Evolutionary conservation across 208 protist genomes (phyloP), one percentile per base, ranked within the genome.

Genomic region (Phytomonas francai): DNA sequence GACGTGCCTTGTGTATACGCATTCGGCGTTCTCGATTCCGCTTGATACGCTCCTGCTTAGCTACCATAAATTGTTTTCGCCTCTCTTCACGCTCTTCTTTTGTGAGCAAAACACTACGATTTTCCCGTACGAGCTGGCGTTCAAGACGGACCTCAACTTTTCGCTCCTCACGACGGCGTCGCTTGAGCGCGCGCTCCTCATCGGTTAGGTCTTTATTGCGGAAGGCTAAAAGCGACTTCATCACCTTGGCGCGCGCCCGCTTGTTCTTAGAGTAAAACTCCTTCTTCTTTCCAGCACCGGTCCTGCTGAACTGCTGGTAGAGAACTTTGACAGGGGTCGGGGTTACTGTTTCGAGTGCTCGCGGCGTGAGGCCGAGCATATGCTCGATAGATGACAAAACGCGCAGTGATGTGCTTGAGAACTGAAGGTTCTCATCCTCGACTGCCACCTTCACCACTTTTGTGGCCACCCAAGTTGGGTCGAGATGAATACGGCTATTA

Each of bases 31-130:
- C 85, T 31, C 83, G 80, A 70, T 95, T 95, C 74, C 90, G 89
- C 36, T 84, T 85, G 70, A 95, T 93, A 64, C 90, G 87, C 59
- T 91, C 81, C 69, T 95, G 87, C 73, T 95, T 95, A 25, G 90
- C 90, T 54, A 84, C 67, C 71, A 91, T 73, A 28, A 93, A 85
- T 62, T 68, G 74, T 72, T 87, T 86, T 28, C 90, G 83, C 70
- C 87, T 88, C 73, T 91, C 85, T 63, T 93, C 83, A 12, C 79
- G 79, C 68, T 95, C 90, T 72, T 93, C 90, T 67, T 93, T 91
- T 19, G 87, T 91, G 22, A 95, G 85, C 0, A 69, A 49, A 54
- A 72, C 79, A 39, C 25, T 77, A 64, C 33, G 59, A 22, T 66
- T 65, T 60, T 76, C 68, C 39, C 85, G 85, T 62, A 95, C 69